Conservation (phyloP, 768 basidiomycete species). For the Leccinum truebloodii region DNA sequence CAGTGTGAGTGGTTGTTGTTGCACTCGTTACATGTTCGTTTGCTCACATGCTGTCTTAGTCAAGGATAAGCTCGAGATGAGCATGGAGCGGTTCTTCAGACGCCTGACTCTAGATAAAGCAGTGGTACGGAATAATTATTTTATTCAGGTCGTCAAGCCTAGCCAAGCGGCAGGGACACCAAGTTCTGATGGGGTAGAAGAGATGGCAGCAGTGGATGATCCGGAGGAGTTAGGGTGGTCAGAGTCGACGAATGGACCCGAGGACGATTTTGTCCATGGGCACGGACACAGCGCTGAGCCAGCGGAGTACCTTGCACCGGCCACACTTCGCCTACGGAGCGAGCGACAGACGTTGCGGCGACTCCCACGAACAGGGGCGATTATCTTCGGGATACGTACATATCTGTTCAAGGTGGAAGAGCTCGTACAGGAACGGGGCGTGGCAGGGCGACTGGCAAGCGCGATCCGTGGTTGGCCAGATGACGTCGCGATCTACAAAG, state of each 20-base stretch:
- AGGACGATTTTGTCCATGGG: constrained; percentile 44
- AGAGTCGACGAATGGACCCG: constrained; percentile 51
- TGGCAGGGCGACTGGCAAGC: constrained; percentile 61
- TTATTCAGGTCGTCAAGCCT: constrained; percentile 42
- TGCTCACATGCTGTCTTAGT: constrained; percentile 38
- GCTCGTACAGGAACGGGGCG: constrained; percentile 53
- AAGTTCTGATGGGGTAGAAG: constrained; percentile 7
- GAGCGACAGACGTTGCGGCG: constrained; percentile 70
- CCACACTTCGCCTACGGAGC: constrained; percentile 53
- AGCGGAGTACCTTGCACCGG: constrained; percentile 31
- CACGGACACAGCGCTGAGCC: constrained; percentile 28
- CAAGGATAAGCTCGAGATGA: constrained; percentile 59
- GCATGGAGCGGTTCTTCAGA: constrained; percentile 71
- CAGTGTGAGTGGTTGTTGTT: constrained; percentile 50
- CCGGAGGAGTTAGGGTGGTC: constrained; percentile 71
- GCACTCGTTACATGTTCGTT: neutral
- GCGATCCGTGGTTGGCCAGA: constrained; percentile 66
- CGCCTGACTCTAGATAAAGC: constrained; percentile 67
- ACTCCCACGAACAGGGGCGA: constrained; percentile 60
- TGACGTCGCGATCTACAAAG: constrained; percentile 46
- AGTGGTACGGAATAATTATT: constrained; percentile 71
- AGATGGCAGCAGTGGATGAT: constrained; percentile 35
- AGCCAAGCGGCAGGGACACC: neutral
- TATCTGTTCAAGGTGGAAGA: constrained; percentile 58
- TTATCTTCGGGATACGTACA: constrained; percentile 70